Conservation (phyloP, 306 rosid species). For the Delonix regia region DNA sequence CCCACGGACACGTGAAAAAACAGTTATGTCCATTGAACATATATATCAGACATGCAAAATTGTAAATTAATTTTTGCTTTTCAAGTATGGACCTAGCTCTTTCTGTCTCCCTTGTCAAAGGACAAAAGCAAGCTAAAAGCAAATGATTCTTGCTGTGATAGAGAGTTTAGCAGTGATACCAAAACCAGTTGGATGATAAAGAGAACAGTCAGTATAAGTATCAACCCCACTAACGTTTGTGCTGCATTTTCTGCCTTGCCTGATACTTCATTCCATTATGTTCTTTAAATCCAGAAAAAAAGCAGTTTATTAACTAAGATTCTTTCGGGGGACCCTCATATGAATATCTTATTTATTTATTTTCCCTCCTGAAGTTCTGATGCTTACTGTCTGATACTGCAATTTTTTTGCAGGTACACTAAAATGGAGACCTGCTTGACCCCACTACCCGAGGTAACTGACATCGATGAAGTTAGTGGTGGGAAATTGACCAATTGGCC, state of each 20-base stretch:
- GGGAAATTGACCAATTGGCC: constrained; percentile 84
- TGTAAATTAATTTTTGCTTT: not conserved
- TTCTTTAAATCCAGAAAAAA: constrained; percentile 6
- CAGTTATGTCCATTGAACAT: not conserved
- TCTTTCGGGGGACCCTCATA: constrained; percentile 23
- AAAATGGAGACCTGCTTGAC: constrained; percentile 82
- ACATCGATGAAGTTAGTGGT: constrained; percentile 62
- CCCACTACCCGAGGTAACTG: constrained; percentile 75
- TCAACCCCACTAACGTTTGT: not conserved
- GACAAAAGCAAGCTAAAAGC: constrained; percentile 24
- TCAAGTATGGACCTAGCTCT: constrained; percentile 22
- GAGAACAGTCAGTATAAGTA: constrained; percentile 25
- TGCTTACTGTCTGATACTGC: not conserved
- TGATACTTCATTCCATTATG: constrained; percentile 35
- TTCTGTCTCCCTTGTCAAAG: constrained; percentile 16
- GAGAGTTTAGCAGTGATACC: constrained; percentile 59
- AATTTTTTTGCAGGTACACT: constrained; percentile 63
- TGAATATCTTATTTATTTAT: not conserved
- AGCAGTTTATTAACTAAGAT: constrained; percentile 26
- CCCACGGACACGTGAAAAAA: not conserved
- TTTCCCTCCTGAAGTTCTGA: not conserved
- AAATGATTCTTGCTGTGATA: constrained; percentile 38
- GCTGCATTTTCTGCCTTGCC: constrained; percentile 34
- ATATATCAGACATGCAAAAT: not conserved
- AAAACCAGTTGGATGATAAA: constrained; percentile 61